Percentiles rank a stretch among this genome's conserved stretches.
Evolutionary conservation across 768 basidiomycete genomes (phyloP).

Genomic region (Heimioporus sp.): DNA sequence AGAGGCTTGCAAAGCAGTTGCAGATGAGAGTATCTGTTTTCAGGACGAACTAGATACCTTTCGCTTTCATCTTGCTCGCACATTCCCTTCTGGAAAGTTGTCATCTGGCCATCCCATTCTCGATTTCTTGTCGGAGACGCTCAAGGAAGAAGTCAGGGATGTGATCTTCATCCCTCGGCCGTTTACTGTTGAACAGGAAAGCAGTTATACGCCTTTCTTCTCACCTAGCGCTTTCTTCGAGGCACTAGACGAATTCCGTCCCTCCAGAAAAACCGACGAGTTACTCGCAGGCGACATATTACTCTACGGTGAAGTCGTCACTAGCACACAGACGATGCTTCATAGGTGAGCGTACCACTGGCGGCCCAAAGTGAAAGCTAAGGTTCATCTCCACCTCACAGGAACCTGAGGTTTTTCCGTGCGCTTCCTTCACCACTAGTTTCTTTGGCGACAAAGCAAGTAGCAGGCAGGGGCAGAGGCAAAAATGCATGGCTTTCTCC

Average conservation of each 20-base stretch:
- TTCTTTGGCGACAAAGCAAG: conserved; percentile 84
- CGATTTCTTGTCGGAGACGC: conserved; percentile 26
- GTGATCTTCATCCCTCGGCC: conserved; percentile 53
- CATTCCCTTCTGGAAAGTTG: conserved; percentile 25
- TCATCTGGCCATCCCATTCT: conserved; percentile 16
- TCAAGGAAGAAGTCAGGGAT: conserved; percentile 45
- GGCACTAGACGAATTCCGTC: conserved; percentile 38
- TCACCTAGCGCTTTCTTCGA: conserved; percentile 60
- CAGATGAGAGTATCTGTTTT: conserved; percentile 34
- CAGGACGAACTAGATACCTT: conserved; percentile 74
- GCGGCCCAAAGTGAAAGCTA: not conserved
- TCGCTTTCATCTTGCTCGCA: conserved; percentile 46
- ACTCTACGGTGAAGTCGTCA: conserved; percentile 85
- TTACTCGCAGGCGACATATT: conserved; percentile 76
- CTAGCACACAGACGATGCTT: conserved; percentile 93
- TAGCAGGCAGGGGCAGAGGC: conserved; percentile 86
- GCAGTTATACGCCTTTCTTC: conserved; percentile 63
- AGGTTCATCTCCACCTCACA: conserved; percentile 27
- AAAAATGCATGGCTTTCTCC: conserved; percentile 93
- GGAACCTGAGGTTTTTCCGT: conserved; percentile 73
- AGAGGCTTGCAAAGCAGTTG: conserved; percentile 27
- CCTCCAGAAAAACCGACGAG: conserved; percentile 15
- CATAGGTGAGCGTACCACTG: conserved; percentile 63
- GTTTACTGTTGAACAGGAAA: conserved; percentile 43
- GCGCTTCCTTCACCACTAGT: conserved; percentile 72